Conservation (phyloP, 352 stramenopile species). For the Vaucheria bursata region DNA sequence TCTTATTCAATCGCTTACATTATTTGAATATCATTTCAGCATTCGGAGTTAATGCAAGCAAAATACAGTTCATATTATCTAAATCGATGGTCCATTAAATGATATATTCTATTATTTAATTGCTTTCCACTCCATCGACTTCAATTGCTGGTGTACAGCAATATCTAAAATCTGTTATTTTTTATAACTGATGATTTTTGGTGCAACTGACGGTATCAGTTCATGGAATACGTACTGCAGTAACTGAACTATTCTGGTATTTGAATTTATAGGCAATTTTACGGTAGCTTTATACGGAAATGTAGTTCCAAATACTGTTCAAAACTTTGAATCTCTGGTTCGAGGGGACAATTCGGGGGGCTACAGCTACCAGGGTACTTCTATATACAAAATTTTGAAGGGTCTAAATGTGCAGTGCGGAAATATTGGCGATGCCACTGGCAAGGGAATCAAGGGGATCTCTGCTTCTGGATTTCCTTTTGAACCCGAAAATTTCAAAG, state of each 20-base stretch:
- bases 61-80: too few species aligned
- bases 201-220: too few species aligned
- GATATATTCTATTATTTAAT: too few species aligned
- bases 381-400: slow-evolving; percentile 29
- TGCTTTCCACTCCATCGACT: too few species aligned
- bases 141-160: too few species aligned
- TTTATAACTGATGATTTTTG: too few species aligned
- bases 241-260: not conserved
- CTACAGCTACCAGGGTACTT: slow-evolving; percentile 35
- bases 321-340: slow-evolving; percentile 35
- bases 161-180: not conserved
- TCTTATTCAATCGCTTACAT: not conserved
- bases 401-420: slow-evolving; percentile 40
- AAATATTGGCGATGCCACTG: not conserved
- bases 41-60: not conserved
- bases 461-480: slow-evolving; percentile 6
- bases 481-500: slow-evolving; percentile 7
- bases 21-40: not conserved
- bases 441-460: slow-evolving; percentile 5
- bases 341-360: slow-evolving; percentile 26
- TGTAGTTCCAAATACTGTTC: slow-evolving; percentile 26
- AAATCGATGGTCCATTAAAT: too few species aligned
- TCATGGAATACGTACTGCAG: not conserved
- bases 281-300: slow-evolving; percentile 26
- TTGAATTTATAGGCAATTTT: not conserved